A percentile compares a stretch with the other conserved stretches of the same genome.
These are phyloP conservation scores for Dorcoceras hygrometricum DNA, from an alignment of 257 asterid genomes.

Conservation along the genomic window DNA sequence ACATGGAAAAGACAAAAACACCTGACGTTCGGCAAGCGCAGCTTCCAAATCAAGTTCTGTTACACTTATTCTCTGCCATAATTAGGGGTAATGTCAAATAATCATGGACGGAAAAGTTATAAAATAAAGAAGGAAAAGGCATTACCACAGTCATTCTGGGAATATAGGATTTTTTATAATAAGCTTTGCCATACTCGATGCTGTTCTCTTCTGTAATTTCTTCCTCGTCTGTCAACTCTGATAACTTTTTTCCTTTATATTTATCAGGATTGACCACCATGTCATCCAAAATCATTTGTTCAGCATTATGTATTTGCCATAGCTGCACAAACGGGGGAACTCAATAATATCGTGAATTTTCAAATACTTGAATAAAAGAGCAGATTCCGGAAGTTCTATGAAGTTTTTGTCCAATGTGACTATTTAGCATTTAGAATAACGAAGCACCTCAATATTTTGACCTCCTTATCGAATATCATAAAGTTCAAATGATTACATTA, in stretches of 20 bases:
- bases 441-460: neutral
- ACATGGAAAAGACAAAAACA: conserved; percentile 33
- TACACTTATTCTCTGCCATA: conserved; percentile 63
- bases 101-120: conserved; percentile 19
- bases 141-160: conserved; percentile 66
- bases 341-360: neutral
- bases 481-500: neutral
- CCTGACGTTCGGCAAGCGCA: conserved; percentile 96
- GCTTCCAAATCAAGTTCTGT: conserved; percentile 90
- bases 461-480: too few relatives aligned
- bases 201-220: conserved; percentile 69
- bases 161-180: conserved; percentile 58
- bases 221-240: conserved; percentile 73
- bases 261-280: conserved; percentile 71
- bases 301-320: conserved; percentile 93
- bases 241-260: conserved; percentile 55
- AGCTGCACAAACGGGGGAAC: conserved; percentile 43
- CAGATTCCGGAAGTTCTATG: neutral
- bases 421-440: neutral
- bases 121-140: conserved; percentile 14
- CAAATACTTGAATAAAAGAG: too few relatives aligned
- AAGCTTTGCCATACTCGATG: conserved; percentile 61
- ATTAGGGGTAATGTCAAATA: conserved; percentile 30
- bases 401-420: neutral
- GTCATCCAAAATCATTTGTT: conserved; percentile 93